Evolutionary conservation across 2,329 filamentous ascomycete genomes (phyloP).

Genomic region (Ophiosphaerella narmari): DNA sequence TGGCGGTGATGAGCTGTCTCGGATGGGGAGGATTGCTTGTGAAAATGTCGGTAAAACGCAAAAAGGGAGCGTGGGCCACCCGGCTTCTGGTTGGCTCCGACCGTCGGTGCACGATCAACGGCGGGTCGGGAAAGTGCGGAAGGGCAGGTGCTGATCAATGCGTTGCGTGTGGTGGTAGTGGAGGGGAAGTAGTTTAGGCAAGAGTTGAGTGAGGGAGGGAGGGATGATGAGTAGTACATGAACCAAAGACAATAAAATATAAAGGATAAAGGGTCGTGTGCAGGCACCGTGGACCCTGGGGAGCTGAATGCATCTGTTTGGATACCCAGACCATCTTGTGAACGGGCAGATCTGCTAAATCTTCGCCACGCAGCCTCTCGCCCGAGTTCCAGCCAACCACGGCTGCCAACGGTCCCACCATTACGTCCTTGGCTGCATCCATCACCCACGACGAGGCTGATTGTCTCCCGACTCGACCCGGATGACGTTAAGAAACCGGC

Average conservation of each 20-base stretch:
- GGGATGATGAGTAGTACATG: background rate
- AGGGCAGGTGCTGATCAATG: slow-evolving; percentile 17
- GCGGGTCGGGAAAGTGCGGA: slow-evolving; percentile 17
- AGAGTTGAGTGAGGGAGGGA: background rate
- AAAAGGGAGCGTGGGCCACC: slow-evolving; percentile 18
- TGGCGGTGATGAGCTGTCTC: slow-evolving; percentile 6
- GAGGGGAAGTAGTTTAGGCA: too few species aligned
- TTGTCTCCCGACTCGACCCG: slow-evolving; percentile 25
- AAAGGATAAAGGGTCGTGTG: too few species aligned
- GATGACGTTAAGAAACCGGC: slow-evolving; percentile 20
- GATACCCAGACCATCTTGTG: background rate
- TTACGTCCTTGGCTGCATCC: slow-evolving; percentile 6
- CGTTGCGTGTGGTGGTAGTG: slow-evolving; percentile 2
- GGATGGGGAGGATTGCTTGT: slow-evolving; percentile 15
- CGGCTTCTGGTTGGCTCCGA: too few species aligned
- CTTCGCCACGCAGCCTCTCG: slow-evolving; percentile 8
- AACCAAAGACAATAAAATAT: too few species aligned
- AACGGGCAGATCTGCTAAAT: slow-evolving; percentile 6
- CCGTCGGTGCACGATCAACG: slow-evolving; percentile 4
- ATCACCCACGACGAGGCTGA: slow-evolving; percentile 1
- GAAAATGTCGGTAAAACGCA: slow-evolving; percentile 22
- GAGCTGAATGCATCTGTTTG: background rate
- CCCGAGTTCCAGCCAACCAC: slow-evolving; percentile 12
- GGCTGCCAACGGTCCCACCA: background rate
- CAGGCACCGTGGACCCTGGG: background rate